Conservation (phyloP, 2,329 filamentous ascomycete genomes). For the Aureobasidium sp. region DNA sequence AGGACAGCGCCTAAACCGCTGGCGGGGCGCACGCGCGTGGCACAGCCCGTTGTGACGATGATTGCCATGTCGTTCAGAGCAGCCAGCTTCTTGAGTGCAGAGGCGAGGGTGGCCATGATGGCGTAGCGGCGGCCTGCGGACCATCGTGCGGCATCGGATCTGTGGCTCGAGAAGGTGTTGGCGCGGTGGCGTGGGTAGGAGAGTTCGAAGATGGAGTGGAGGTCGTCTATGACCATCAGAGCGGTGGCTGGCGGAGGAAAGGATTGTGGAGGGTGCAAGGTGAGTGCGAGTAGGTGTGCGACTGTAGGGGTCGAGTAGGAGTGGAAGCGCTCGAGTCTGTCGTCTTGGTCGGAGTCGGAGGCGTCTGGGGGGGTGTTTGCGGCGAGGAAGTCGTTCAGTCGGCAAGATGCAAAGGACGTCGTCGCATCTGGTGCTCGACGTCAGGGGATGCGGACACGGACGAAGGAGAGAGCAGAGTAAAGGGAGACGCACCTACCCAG, state of each 20-base stretch:
- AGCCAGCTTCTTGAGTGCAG: slow-evolving; percentile 61
- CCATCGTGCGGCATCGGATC: slow-evolving; percentile 40
- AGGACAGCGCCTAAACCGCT: slow-evolving; percentile 54
- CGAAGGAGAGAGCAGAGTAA: neutral
- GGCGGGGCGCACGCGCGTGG: slow-evolving; percentile 64
- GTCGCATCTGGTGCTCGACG: slow-evolving; percentile 38
- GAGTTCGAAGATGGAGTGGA: slow-evolving; percentile 69
- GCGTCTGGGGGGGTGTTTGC: slow-evolving; percentile 12
- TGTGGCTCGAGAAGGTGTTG: slow-evolving; percentile 13
- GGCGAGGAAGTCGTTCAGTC: slow-evolving; percentile 41
- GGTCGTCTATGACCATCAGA: slow-evolving; percentile 69
- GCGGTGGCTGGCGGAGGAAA: slow-evolving; percentile 58
- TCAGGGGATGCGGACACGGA: neutral
- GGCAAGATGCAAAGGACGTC: slow-evolving; percentile 40
- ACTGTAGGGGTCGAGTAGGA: slow-evolving; percentile 56
- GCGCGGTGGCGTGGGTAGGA: slow-evolving; percentile 58
- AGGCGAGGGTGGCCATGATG: slow-evolving; percentile 60
- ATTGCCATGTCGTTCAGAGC: slow-evolving; percentile 66
- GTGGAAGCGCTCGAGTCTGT: slow-evolving; percentile 43
- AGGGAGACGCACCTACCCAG: slow-evolving; percentile 66
- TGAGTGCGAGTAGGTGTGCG: slow-evolving; percentile 62
- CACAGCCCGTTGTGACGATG: slow-evolving; percentile 70
- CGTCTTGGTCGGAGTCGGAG: neutral
- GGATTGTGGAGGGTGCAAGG: slow-evolving; percentile 57
- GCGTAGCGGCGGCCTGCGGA: slow-evolving; percentile 46